Percentiles rank a stretch among this genome's conserved stretches.
These are phyloP conservation scores for Pugionium cornutum DNA, from an alignment of 345 rosid species.

Conservation along the genomic window DNA sequence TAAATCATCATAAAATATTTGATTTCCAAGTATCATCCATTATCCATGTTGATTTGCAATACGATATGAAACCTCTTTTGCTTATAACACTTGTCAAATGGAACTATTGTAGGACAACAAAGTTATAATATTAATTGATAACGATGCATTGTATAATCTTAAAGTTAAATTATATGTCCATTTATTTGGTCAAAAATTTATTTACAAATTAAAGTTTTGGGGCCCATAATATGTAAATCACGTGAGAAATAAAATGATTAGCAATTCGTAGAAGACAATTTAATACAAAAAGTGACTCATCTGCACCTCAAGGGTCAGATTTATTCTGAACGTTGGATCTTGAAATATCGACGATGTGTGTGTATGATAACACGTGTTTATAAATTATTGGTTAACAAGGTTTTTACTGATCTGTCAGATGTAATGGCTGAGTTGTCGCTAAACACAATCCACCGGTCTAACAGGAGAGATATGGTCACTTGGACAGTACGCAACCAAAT, in stretches of 20 bases:
- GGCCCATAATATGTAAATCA: slow-evolving; percentile 17
- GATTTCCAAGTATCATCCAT: no score
- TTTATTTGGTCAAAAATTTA: slow-evolving; percentile 13
- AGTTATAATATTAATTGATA: not conserved
- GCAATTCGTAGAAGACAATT: slow-evolving; percentile 12
- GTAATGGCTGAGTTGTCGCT: slow-evolving; percentile 31
- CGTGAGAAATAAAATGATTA: slow-evolving; percentile 31
- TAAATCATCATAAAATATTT: no score
- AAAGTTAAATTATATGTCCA: not conserved
- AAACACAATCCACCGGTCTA: slow-evolving; percentile 20
- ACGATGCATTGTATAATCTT: not conserved
- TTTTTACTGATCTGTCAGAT: slow-evolving; percentile 25
- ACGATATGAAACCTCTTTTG: no score
- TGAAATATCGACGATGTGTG: slow-evolving; percentile 1
- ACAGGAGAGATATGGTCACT: slow-evolving; percentile 14
- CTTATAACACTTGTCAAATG: not conserved
- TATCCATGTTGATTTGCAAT: no score
- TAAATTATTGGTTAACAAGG: not conserved
- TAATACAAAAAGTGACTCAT: slow-evolving; percentile 5
- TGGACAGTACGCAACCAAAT: slow-evolving; percentile 29
- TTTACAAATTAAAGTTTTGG: not conserved
- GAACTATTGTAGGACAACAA: not conserved
- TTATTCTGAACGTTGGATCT: slow-evolving; percentile 30
- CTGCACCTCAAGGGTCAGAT: slow-evolving; percentile 33
- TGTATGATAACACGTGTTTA: not conserved